Conservation (phyloP, 495 filamentous ascomycete species). For the Cryomyces antarcticus region DNA sequence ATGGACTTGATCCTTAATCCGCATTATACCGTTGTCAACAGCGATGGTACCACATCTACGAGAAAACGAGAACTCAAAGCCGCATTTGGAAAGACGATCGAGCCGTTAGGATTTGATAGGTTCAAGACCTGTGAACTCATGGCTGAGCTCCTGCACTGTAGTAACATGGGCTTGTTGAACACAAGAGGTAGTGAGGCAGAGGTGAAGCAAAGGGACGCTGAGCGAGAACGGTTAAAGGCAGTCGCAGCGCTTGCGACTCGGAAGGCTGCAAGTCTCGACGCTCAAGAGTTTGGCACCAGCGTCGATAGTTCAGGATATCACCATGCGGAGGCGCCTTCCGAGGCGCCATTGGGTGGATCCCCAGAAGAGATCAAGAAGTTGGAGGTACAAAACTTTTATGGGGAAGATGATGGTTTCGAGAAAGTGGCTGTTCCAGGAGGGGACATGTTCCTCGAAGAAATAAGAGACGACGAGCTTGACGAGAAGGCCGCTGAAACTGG, state of each 20-base stretch:
- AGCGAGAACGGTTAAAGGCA: constrained; percentile 54
- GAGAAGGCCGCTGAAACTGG: constrained; percentile 15
- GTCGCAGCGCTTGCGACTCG: constrained; percentile 37
- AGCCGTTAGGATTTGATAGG: constrained; percentile 88
- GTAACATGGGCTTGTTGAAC: constrained; percentile 95
- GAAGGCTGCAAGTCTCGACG: constrained; percentile 17
- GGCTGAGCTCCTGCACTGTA: constrained; percentile 94
- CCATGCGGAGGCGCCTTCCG: constrained; percentile 20
- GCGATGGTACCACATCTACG: constrained; percentile 35
- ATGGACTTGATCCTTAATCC: constrained; percentile 67
- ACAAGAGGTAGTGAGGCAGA: constrained; percentile 80
- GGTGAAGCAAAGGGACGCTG: constrained; percentile 58
- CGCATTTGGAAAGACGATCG: constrained; percentile 77
- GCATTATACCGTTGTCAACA: constrained; percentile 37
- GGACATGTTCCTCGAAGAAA: constrained; percentile 12
- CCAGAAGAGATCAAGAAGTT: constrained; percentile 27
- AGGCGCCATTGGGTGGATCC: constrained; percentile 14
- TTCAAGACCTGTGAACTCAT: constrained; percentile 99
- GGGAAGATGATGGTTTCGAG: constrained; percentile 79
- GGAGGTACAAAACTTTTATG: constrained; percentile 56
- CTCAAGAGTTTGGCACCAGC: constrained; percentile 22
- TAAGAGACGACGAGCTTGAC: constrained; percentile 26
- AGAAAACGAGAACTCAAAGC: constrained; percentile 49
- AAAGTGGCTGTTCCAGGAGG: constrained; percentile 56
- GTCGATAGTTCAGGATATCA: constrained; percentile 25